A percentile compares a stretch with the other conserved stretches of the same genome.
phyloP scores from a whole-genome alignment of 1,284 basidiomycete genomes.

The Phaffia rhodozyma region DNA sequence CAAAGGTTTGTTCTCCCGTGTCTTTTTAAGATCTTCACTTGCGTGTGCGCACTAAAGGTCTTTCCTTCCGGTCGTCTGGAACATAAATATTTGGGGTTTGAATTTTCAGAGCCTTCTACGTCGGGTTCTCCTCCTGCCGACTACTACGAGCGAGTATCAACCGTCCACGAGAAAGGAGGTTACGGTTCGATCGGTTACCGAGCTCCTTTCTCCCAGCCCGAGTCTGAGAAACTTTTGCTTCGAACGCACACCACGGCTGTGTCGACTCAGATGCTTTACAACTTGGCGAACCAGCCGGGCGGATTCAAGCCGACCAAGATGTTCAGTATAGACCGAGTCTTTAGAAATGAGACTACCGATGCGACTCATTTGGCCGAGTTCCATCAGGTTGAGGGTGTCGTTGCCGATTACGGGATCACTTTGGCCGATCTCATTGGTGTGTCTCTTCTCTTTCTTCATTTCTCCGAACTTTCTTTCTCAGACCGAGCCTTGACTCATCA shows the following conservation, averaged over 20 bases:
- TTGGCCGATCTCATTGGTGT: constrained; percentile 92
- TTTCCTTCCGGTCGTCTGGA: neutral
- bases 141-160: constrained; percentile 82
- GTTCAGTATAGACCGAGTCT: constrained; percentile 97
- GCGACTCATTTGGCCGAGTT: constrained; percentile 99
- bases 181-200: constrained; percentile 95
- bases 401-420: constrained; percentile 86
- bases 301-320: constrained; percentile 94
- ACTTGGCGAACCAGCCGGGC: constrained; percentile 58
- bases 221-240: constrained; percentile 81
- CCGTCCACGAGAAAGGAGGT: constrained; percentile 79
- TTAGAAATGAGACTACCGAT: constrained; percentile 98
- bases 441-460: constrained; percentile 18
- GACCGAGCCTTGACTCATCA: neutral
- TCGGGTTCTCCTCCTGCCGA: constrained; percentile 66
- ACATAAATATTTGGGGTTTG: neutral
- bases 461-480: neutral
- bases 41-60: neutral
- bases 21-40: neutral
- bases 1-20: constrained; percentile 47
- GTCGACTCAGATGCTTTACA: constrained; percentile 87
- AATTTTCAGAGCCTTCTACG: constrained; percentile 56
- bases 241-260: constrained; percentile 97
- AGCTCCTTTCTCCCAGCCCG: constrained; percentile 88
- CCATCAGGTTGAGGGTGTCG: constrained; percentile 98